Percentiles rank a stretch among this genome's conserved stretches.
Evolutionary conservation across 176 grass and related monocot genomes (phyloP).

Genomic region (Thinopyrum elongatum): DNA sequence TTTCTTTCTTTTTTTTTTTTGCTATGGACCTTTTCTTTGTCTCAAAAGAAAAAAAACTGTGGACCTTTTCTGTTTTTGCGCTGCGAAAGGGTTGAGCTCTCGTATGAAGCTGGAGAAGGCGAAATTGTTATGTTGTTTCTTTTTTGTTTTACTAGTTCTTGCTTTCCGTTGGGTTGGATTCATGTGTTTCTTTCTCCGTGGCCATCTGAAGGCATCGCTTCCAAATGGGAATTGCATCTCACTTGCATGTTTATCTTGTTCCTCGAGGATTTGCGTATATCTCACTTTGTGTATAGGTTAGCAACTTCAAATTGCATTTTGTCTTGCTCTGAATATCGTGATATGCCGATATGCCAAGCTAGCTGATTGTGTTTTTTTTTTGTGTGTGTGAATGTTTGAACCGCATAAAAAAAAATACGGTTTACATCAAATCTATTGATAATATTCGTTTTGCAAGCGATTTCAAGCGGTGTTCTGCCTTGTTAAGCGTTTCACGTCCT

Average conservation of each 20-base stretch:
- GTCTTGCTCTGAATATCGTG: not conserved
- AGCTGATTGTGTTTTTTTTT: not conserved
- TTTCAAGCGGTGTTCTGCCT: not conserved
- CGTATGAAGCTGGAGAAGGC: too few relatives aligned
- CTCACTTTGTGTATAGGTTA: not conserved
- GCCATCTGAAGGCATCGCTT: not conserved
- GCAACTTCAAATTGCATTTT: not conserved
- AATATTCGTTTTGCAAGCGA: not conserved
- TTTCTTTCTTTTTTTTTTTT: not conserved
- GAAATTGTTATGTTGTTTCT: too few relatives aligned
- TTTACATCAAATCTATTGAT: too few relatives aligned
- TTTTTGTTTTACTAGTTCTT: too few relatives aligned
- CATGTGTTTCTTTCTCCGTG: not conserved
- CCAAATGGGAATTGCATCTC: not conserved
- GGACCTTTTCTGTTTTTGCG: too few relatives aligned
- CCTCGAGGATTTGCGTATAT: too few relatives aligned
- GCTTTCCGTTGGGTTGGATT: not conserved
- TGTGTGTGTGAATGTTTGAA: too few relatives aligned
- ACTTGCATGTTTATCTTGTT: not conserved
- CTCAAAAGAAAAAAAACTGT: too few relatives aligned
- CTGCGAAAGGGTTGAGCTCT: too few relatives aligned
- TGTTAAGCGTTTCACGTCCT: not conserved
- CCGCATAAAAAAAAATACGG: too few relatives aligned
- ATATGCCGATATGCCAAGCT: too few relatives aligned
- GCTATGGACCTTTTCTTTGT: not conserved